phyloP scores from a whole-genome alignment of 331 rosid species.

The Pyrus hybrid region DNA sequence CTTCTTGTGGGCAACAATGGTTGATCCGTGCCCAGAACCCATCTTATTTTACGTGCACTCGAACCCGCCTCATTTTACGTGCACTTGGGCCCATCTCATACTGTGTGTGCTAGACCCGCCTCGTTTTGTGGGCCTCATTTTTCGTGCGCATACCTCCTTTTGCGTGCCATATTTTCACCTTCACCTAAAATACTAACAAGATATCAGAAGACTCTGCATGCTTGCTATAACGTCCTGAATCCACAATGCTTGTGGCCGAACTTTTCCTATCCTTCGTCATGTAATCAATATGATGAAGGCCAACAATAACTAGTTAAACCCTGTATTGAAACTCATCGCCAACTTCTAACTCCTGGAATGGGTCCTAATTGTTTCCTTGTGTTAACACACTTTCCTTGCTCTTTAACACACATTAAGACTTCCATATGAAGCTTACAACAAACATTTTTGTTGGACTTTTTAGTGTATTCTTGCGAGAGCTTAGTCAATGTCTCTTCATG shows the following conservation, averaged over 20 bases:
- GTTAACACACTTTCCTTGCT: conserved; percentile 9
- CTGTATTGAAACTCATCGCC: neutral
- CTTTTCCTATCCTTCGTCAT: neutral
- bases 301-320: conserved; percentile 26
- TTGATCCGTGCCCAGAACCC: too few relatives aligned
- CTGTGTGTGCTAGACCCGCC: too few relatives aligned
- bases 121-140: too few relatives aligned
- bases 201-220: neutral
- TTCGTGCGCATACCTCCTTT: too few relatives aligned
- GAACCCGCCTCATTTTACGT: too few relatives aligned
- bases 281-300: conserved; percentile 49
- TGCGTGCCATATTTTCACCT: conserved; percentile 15
- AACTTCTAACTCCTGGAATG: conserved; percentile 26
- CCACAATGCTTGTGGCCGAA: conserved; percentile 44
- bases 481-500: neutral
- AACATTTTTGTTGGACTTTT: neutral
- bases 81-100: too few relatives aligned
- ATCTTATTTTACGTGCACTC: too few relatives aligned
- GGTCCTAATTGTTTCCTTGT: conserved; percentile 15
- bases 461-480: neutral
- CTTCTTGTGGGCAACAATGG: too few relatives aligned
- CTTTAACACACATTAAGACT: conserved; percentile 9
- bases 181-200: conserved; percentile 29
- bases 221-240: conserved; percentile 16
- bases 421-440: neutral